Percentiles rank a stretch among this genome's conserved stretches.
phyloP scores from a whole-genome alignment of 169 alveolate species.

The Babesia sp. region DNA sequence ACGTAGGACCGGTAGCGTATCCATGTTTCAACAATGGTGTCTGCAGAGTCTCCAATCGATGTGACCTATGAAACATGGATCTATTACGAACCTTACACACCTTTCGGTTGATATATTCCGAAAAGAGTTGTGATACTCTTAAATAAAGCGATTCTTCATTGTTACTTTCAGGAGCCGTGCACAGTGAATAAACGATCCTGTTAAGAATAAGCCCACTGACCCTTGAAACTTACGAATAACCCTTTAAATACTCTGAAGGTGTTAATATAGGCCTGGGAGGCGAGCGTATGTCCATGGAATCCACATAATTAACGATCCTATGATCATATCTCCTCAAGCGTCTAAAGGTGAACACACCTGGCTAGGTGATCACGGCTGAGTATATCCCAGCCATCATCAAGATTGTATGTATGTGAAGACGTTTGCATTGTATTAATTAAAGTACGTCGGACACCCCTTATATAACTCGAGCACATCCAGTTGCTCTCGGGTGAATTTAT shows the following conservation, averaged over 20 bases:
- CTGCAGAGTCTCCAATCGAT: neutral
- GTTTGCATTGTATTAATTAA: slow-evolving; percentile 33
- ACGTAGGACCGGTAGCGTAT: slow-evolving; percentile 26
- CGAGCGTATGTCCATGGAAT: slow-evolving; percentile 32
- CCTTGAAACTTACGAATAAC: slow-evolving; percentile 44
- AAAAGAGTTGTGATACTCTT: slow-evolving; percentile 16
- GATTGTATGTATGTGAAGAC: neutral
- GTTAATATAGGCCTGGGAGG: slow-evolving; percentile 10
- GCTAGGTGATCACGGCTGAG: slow-evolving; percentile 30
- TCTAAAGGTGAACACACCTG: slow-evolving; percentile 25
- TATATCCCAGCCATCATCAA: slow-evolving; percentile 61
- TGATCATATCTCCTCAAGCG: too few species aligned
- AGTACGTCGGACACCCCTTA: slow-evolving; percentile 78
- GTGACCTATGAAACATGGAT: neutral
- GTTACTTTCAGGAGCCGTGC: slow-evolving; percentile 31
- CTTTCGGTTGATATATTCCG: slow-evolving; percentile 15
- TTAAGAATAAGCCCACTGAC: neutral
- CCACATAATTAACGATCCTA: slow-evolving; percentile 50
- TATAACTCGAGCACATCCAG: slow-evolving; percentile 72
- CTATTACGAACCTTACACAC: neutral
- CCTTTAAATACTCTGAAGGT: slow-evolving; percentile 28
- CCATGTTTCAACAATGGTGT: slow-evolving; percentile 36
- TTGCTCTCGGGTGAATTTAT: slow-evolving; percentile 69
- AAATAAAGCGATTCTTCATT: slow-evolving; percentile 41
- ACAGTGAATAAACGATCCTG: slow-evolving; percentile 60